Conservation (phyloP, 495 filamentous ascomycete species). For the Pyronema omphalodes region DNA sequence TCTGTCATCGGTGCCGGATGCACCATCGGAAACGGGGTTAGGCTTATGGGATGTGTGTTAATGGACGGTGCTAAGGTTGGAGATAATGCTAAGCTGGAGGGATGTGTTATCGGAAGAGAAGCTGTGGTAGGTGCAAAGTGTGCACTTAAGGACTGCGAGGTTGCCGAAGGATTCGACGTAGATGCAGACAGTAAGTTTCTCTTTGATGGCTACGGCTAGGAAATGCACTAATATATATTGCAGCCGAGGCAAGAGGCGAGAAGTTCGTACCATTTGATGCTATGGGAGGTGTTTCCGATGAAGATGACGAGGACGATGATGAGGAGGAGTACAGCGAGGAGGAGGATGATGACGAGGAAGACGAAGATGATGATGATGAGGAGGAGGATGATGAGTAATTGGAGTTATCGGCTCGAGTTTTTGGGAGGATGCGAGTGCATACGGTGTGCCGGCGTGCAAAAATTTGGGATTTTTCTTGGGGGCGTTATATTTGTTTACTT, state of each 20-base stretch:
- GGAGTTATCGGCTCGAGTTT: too few relatives aligned
- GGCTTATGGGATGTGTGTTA: constrained; percentile 60
- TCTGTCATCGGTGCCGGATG: constrained; percentile 71
- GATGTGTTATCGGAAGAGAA: constrained; percentile 62
- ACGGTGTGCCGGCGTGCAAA: too few relatives aligned
- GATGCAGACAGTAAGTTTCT: constrained; percentile 48
- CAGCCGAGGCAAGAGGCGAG: constrained; percentile 62
- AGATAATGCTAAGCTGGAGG: constrained; percentile 54
- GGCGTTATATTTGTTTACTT: too few relatives aligned
- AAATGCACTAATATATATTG: constrained; percentile 1
- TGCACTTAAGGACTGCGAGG: constrained; percentile 66
- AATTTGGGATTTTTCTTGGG: too few relatives aligned
- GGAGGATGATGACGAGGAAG: constrained; percentile 5
- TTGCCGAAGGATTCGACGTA: constrained; percentile 72
- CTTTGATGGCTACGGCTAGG: background rate
- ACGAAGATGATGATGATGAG: background rate
- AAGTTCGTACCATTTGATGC: constrained; percentile 58
- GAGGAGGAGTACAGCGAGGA: background rate
- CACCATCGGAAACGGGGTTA: constrained; percentile 61
- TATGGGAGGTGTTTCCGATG: constrained; percentile 4
- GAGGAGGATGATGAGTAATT: too few relatives aligned
- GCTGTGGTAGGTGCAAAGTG: constrained; percentile 58
- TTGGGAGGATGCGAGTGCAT: too few relatives aligned
- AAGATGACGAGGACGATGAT: constrained; percentile 17
- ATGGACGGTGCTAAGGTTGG: constrained; percentile 82